These are phyloP conservation scores for Alternaria sp. DNA, from an alignment of 2,329 filamentous ascomycete genomes.

Conservation along the genomic window DNA sequence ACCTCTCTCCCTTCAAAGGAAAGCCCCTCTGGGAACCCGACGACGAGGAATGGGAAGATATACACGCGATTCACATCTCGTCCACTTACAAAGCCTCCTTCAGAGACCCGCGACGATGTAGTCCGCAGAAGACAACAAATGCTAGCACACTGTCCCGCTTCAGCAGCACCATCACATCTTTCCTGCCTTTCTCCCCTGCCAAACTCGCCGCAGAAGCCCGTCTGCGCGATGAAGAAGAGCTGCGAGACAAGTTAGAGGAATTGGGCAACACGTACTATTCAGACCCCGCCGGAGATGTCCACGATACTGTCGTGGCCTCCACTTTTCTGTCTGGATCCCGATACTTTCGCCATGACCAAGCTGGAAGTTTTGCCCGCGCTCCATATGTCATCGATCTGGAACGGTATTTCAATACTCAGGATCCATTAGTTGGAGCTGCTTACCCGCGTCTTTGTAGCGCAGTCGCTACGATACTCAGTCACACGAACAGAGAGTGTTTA, in stretches of 20 bases:
- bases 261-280: slow-evolving; percentile 15
- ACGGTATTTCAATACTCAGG: slow-evolving; percentile 1
- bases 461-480: slow-evolving; percentile 25
- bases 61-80: slow-evolving; percentile 10
- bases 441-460: slow-evolving; percentile 27
- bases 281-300: slow-evolving; percentile 12
- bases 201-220: neutral
- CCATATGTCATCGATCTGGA: slow-evolving; percentile 17
- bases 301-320: slow-evolving; percentile 12
- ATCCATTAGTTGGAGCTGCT: slow-evolving; percentile 4
- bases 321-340: neutral
- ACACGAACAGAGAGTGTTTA: slow-evolving; percentile 21
- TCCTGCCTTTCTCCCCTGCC: neutral
- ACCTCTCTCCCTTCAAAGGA: slow-evolving; percentile 1
- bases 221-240: slow-evolving; percentile 3
- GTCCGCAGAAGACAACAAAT: neutral
- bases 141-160: slow-evolving; percentile 3
- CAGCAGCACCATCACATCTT: neutral
- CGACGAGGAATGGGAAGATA: slow-evolving; percentile 21
- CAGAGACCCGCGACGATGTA: slow-evolving; percentile 1
- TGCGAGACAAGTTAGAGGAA: slow-evolving; percentile 1
- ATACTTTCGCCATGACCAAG: neutral
- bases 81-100: slow-evolving; percentile 19
- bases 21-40: slow-evolving; percentile 20
- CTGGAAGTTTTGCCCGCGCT: neutral